phyloP scores from a whole-genome alignment of 129 eudicot species.

The Lonicera japonica region DNA sequence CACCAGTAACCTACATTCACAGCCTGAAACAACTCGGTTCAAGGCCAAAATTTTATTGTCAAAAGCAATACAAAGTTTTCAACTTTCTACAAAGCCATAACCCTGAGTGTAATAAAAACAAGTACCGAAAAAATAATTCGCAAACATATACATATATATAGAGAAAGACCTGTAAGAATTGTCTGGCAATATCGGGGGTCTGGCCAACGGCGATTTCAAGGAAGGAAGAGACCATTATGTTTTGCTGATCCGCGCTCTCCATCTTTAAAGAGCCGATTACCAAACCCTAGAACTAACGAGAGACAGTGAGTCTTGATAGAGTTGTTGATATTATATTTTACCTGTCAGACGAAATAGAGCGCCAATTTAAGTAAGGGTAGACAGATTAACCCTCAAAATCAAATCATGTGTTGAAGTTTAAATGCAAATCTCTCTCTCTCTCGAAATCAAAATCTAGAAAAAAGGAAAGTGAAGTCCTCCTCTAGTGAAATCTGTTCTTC shows the following conservation, averaged over 20 bases:
- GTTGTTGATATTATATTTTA: too few species aligned
- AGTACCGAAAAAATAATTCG: background rate
- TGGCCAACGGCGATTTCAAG: constrained; percentile 97
- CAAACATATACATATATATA: too few species aligned
- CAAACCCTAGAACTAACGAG: background rate
- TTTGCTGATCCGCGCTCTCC: constrained; percentile 65
- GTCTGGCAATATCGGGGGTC: constrained; percentile 77
- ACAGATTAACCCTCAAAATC: too few species aligned
- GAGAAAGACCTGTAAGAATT: constrained; percentile 67
- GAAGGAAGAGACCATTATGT: constrained; percentile 66
- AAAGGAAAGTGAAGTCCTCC: too few species aligned
- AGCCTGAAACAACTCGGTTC: background rate
- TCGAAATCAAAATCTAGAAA: too few species aligned
- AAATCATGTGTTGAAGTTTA: too few species aligned
- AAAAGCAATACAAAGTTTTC: background rate
- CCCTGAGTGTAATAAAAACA: too few species aligned
- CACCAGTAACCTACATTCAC: background rate
- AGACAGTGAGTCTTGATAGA: background rate
- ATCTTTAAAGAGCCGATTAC: constrained; percentile 12
- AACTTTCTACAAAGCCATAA: background rate
- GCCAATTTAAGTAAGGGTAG: too few species aligned
- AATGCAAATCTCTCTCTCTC: too few species aligned
- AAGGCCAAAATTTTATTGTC: background rate
- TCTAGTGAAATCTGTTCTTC: too few species aligned
- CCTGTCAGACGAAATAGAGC: too few species aligned